phyloP scores from a whole-genome alignment of 2,329 filamentous ascomycete species.

The Camillea tinctor region DNA sequence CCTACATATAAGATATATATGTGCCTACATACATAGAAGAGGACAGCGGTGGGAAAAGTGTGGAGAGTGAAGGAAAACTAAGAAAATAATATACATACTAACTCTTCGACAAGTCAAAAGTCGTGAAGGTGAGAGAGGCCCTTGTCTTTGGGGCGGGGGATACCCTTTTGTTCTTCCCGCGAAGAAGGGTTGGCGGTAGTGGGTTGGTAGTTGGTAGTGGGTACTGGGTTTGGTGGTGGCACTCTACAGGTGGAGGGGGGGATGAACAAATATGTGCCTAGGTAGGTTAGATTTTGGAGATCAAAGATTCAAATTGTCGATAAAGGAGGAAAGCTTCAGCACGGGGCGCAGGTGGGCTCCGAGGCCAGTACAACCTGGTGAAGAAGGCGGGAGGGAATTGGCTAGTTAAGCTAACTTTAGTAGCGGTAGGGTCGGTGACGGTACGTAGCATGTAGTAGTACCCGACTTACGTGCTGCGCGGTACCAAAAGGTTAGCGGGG shows the following conservation, averaged over 20 bases:
- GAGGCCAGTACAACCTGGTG: background rate
- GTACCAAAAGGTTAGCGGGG: background rate
- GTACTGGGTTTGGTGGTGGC: too few species aligned
- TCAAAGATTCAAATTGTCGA: background rate
- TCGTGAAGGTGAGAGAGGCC: too few species aligned
- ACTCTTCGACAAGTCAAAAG: too few species aligned
- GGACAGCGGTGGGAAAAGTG: too few species aligned
- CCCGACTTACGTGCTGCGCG: background rate
- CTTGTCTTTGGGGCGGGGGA: too few species aligned
- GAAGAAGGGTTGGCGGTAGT: too few species aligned
- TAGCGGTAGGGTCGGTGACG: background rate
- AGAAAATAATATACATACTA: too few species aligned
- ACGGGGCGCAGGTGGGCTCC: constrained; percentile 25
- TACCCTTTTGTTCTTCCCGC: too few species aligned
- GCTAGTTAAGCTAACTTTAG: background rate
- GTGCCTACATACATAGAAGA: too few species aligned
- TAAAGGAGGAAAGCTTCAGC: constrained; percentile 24
- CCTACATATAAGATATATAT: too few species aligned
- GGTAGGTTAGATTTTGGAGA: background rate
- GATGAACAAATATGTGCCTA: constrained; percentile 2
- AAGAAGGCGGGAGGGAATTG: background rate
- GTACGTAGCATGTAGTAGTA: background rate
- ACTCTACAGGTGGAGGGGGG: background rate
- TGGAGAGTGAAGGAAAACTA: too few species aligned
- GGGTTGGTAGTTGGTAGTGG: too few species aligned